phyloP scores from a whole-genome alignment of 805 yeast genomes.

The Kluyveromyces nonfermentans region DNA sequence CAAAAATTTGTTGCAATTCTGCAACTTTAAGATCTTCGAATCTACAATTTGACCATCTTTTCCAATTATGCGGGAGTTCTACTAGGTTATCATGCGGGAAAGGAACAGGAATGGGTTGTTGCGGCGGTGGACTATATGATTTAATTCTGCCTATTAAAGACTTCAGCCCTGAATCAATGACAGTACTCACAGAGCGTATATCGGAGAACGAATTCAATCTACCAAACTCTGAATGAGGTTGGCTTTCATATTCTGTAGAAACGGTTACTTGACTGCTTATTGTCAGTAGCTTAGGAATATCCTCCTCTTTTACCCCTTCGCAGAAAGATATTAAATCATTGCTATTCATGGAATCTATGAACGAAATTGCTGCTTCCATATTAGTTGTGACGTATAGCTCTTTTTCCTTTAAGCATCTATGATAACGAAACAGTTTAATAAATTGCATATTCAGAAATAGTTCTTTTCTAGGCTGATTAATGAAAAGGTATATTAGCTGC shows the following conservation, averaged over 20 bases:
- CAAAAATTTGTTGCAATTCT: conserved; percentile 23
- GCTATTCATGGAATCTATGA: conserved; percentile 23
- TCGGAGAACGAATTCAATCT: conserved; percentile 23
- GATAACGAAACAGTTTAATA: conserved; percentile 26
- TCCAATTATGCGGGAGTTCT: conserved; percentile 14
- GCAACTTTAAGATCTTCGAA: conserved; percentile 25
- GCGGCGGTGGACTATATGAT: conserved; percentile 22
- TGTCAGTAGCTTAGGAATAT: conserved; percentile 12
- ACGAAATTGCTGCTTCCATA: conserved; percentile 27
- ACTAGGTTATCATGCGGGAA: background rate
- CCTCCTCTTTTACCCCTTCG: conserved; percentile 16
- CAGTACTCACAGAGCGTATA: conserved; percentile 19
- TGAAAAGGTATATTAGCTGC: conserved; percentile 22
- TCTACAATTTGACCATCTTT: conserved; percentile 13
- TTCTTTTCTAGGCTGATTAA: conserved; percentile 16
- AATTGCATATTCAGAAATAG: conserved; percentile 23
- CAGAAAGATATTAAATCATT: conserved; percentile 1
- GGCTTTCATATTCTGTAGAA: conserved; percentile 1
- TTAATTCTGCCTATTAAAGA: conserved; percentile 25
- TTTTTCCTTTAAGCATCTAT: conserved; percentile 24
- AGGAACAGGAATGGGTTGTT: background rate
- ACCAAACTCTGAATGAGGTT: conserved; percentile 9
- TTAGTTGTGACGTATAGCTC: conserved; percentile 28
- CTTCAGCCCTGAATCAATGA: conserved; percentile 24
- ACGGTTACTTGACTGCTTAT: conserved; percentile 18